A percentile compares a stretch with the other conserved stretches of the same genome.
Conservation (phyloP, 140 eudicot genomes). For the Bidens hawaiensis region DNA sequence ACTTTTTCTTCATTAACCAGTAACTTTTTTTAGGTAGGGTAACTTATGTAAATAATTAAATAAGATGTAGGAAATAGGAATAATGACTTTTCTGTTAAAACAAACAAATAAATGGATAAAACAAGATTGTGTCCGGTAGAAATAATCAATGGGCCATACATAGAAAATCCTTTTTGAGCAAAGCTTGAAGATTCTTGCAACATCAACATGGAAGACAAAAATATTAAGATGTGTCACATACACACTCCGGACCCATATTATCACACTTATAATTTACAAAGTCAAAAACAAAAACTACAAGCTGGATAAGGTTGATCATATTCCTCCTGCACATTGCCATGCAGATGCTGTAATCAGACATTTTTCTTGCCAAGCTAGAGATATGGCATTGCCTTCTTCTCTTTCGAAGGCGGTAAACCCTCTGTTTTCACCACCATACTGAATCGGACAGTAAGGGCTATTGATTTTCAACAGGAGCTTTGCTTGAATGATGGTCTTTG, state of each 20-base stretch:
- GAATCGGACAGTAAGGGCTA: conserved; percentile 48
- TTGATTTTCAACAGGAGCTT: conserved; percentile 64
- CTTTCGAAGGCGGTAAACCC: conserved; percentile 69
- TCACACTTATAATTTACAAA: neutral
- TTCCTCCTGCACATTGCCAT: conserved; percentile 47
- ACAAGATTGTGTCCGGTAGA: too few species aligned
- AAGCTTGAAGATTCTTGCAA: too few species aligned
- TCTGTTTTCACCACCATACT: conserved; percentile 56
- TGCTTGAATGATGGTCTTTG: conserved; percentile 69
- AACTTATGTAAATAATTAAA: too few species aligned
- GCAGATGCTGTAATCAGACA: conserved; percentile 72
- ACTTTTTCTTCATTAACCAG: too few species aligned
- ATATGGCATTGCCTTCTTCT: conserved; percentile 57
- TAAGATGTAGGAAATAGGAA: too few species aligned
- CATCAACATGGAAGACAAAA: too few species aligned
- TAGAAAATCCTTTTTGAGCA: too few species aligned
- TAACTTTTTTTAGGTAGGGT: too few species aligned
- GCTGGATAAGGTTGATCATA: conserved; percentile 3
- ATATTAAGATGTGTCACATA: neutral
- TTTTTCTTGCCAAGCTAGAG: conserved; percentile 90
- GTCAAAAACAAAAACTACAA: neutral
- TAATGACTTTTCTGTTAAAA: too few species aligned
- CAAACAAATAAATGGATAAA: too few species aligned
- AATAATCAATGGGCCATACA: too few species aligned
- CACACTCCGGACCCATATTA: neutral